phyloP scores from a whole-genome alignment of 2,329 filamentous ascomycete genomes.

The Verticillium isaacii region DNA sequence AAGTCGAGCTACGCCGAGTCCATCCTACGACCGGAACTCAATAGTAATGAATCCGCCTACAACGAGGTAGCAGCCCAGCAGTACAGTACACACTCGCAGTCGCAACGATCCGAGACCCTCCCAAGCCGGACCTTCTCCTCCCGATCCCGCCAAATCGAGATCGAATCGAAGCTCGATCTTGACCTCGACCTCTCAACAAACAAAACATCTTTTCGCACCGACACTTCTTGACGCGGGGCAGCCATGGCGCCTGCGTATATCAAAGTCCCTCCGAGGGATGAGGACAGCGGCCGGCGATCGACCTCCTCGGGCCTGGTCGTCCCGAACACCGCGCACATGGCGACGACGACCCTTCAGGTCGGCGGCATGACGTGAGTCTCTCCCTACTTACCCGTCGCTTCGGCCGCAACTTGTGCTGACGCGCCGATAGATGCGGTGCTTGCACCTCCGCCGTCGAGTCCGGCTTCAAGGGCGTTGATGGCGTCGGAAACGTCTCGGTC shows the following conservation, averaged over 20 bases:
- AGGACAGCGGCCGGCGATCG: slow-evolving; percentile 18
- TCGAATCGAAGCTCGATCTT: neutral
- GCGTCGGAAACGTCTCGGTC: slow-evolving; percentile 82
- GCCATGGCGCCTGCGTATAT: slow-evolving; percentile 49
- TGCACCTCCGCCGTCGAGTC: slow-evolving; percentile 95
- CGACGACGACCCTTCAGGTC: slow-evolving; percentile 85
- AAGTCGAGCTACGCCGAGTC: neutral
- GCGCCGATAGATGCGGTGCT: slow-evolving; percentile 69
- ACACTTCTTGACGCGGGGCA: neutral
- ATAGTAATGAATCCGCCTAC: neutral
- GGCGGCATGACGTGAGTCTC: slow-evolving; percentile 73
- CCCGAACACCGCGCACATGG: slow-evolving; percentile 54
- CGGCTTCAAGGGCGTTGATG: slow-evolving; percentile 77
- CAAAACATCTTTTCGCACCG: neutral
- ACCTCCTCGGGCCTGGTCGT: slow-evolving; percentile 26
- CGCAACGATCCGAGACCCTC: neutral
- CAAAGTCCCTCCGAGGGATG: slow-evolving; percentile 38
- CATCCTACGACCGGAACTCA: neutral
- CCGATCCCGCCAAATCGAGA: neutral
- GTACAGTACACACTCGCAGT: neutral
- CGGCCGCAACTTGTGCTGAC: slow-evolving; percentile 1
- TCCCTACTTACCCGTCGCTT: slow-evolving; percentile 1
- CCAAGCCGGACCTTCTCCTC: neutral
- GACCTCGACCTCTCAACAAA: neutral
- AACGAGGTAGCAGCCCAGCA: neutral